Evolutionary conservation across 1,139 yeast genomes (phyloP).

Genomic region (Meyerozyma smithsonii): DNA sequence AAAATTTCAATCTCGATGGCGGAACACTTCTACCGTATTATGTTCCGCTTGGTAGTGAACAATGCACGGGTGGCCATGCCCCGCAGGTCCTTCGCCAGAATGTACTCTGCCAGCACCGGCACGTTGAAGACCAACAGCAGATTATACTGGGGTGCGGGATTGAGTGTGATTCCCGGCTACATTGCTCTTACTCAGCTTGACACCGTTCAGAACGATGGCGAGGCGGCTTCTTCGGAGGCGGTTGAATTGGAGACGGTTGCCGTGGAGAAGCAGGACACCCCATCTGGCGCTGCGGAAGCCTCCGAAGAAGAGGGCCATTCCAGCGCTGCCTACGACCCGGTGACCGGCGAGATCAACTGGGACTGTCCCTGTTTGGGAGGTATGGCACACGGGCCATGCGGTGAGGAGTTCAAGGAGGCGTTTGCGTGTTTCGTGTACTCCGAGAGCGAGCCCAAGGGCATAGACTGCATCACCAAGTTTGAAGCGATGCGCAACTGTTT

Average conservation of each 20-base stretch:
- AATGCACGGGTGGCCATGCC: neutral
- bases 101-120: neutral
- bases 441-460: constrained; percentile 93
- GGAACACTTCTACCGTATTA: neutral
- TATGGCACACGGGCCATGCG: constrained; percentile 98
- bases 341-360: constrained; percentile 99
- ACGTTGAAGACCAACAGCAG: neutral
- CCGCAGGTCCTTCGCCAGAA: neutral
- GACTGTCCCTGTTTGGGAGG: constrained; percentile 99
- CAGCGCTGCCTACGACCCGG: constrained; percentile 85
- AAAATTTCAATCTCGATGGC: neutral
- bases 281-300: constrained; percentile 9
- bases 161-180: neutral
- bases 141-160: neutral
- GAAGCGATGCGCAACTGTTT: constrained; percentile 93
- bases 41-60: neutral
- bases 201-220: neutral
- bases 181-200: neutral
- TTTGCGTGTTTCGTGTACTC: constrained; percentile 95
- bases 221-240: neutral
- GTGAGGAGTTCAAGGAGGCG: constrained; percentile 95
- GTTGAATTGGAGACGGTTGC: neutral
- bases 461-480: constrained; percentile 91
- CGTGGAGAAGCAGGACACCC: too few relatives aligned
- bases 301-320: constrained; percentile 32